Conservation (phyloP, 2,329 filamentous ascomycete species). For the Pseudocercospora pini-densiflorae region DNA sequence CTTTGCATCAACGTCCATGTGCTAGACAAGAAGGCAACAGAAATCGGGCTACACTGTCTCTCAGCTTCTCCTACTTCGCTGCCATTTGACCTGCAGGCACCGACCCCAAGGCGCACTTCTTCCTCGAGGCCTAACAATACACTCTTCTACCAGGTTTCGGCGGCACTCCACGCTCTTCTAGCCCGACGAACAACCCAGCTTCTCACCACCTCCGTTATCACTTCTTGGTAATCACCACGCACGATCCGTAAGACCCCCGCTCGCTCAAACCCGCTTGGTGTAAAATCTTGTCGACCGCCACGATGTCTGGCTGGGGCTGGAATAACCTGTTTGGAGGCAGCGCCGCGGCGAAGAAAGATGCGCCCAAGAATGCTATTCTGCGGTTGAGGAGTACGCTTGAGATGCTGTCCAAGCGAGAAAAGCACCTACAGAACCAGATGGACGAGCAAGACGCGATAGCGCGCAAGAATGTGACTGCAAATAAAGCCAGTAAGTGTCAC, state of each 20-base stretch:
- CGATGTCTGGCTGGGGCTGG: constrained; percentile 56
- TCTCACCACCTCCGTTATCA: not conserved
- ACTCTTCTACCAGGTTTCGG: not conserved
- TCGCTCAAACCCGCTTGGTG: not conserved
- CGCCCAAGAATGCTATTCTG: constrained; percentile 95
- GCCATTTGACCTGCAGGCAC: not conserved
- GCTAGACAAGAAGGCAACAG: constrained; percentile 1
- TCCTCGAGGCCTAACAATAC: not conserved
- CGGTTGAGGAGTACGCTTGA: constrained; percentile 85
- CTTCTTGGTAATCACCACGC: not conserved
- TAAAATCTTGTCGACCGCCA: constrained; percentile 12
- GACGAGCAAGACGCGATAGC: constrained; percentile 88
- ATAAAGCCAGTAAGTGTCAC: constrained; percentile 78
- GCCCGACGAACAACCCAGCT: not conserved
- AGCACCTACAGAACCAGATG: constrained; percentile 88
- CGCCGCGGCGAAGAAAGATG: constrained; percentile 84
- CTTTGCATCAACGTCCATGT: constrained; percentile 8
- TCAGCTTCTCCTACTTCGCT: not conserved
- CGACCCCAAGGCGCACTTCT: not conserved
- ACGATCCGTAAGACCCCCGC: not conserved
- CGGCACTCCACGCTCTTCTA: constrained; percentile 4
- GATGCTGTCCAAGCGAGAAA: constrained; percentile 97
- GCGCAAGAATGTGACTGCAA: constrained; percentile 82
- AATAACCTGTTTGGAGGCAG: constrained; percentile 82
- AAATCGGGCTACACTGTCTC: not conserved